Evolutionary conservation across 345 rosid genomes (phyloP).

Genomic region (Dovyalis caffra): DNA sequence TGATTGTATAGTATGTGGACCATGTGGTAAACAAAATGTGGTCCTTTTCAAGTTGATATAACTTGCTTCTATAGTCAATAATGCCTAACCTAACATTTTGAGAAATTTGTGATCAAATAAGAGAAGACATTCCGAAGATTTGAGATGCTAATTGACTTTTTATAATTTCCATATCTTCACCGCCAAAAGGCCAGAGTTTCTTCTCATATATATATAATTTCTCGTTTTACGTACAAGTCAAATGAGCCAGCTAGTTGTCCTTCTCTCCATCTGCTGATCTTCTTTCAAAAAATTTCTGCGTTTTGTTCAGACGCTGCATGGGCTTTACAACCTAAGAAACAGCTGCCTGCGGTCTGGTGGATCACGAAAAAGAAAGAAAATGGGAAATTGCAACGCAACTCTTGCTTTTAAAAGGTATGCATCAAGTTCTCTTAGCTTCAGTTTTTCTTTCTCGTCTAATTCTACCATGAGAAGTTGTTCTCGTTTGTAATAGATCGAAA

Average conservation of each 20-base stretch:
- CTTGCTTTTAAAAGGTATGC: slow-evolving; percentile 22
- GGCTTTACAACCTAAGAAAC: not conserved
- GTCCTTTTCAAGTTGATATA: slow-evolving; percentile 29
- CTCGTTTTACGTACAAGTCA: not conserved
- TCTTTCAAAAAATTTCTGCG: not conserved
- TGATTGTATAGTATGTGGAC: too few species aligned
- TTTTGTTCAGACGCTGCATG: not conserved
- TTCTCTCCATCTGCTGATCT: not conserved
- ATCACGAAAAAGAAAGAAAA: not conserved
- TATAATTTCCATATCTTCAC: slow-evolving; percentile 15
- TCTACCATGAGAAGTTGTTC: too few species aligned
- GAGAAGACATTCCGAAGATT: not conserved
- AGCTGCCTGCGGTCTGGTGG: not conserved
- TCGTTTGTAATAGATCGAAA: too few species aligned
- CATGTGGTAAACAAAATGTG: not conserved
- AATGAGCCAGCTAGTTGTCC: not conserved
- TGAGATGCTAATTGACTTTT: slow-evolving; percentile 17
- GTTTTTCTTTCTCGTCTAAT: not conserved
- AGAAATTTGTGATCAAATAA: slow-evolving; percentile 13
- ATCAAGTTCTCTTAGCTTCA: not conserved
- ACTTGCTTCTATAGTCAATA: slow-evolving; percentile 15
- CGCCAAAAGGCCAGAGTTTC: slow-evolving; percentile 9
- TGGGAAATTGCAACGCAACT: slow-evolving; percentile 37
- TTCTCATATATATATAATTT: not conserved
- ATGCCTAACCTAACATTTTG: slow-evolving; percentile 30